Percentiles rank a stretch among this genome's conserved stretches.
Evolutionary conservation across 2,329 filamentous ascomycete genomes (phyloP).

Genomic region (Zasmidium angulare): DNA sequence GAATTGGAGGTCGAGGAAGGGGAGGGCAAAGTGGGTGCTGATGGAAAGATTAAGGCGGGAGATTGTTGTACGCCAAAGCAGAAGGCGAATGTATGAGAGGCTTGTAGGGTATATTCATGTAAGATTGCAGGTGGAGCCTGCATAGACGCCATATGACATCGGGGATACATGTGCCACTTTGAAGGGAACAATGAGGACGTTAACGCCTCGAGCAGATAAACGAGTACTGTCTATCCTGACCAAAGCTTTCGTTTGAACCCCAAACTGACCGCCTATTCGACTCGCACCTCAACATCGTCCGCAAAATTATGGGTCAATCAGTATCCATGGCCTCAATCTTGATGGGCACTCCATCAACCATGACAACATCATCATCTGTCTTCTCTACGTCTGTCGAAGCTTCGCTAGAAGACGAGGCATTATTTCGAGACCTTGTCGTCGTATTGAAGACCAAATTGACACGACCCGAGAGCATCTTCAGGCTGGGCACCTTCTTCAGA

Average conservation of each 20-base stretch:
- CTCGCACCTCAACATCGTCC: too few relatives aligned
- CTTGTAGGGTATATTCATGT: neutral
- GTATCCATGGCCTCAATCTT: constrained; percentile 1
- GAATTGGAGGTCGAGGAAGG: constrained; percentile 22
- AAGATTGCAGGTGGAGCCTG: neutral
- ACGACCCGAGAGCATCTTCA: constrained; percentile 8
- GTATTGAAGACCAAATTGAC: constrained; percentile 16
- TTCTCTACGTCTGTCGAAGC: neutral
- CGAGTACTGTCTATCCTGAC: too few relatives aligned
- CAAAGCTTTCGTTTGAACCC: too few relatives aligned
- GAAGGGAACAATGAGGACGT: too few relatives aligned
- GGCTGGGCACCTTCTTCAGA: constrained; percentile 16
- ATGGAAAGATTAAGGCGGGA: constrained; percentile 17
- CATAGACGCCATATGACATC: too few relatives aligned
- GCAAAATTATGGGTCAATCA: too few relatives aligned
- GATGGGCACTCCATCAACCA: neutral
- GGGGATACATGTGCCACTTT: too few relatives aligned
- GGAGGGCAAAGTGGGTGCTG: constrained; percentile 12
- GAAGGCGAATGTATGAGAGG: constrained; percentile 1
- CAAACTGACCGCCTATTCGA: too few relatives aligned
- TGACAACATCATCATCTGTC: neutral
- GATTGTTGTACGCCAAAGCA: constrained; percentile 21
- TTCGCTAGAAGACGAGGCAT: too few relatives aligned
- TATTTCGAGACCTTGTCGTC: neutral
- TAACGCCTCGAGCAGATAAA: too few relatives aligned